Evolutionary conservation across 805 yeast species (phyloP).

Genomic region (Candida silvicultrix): DNA sequence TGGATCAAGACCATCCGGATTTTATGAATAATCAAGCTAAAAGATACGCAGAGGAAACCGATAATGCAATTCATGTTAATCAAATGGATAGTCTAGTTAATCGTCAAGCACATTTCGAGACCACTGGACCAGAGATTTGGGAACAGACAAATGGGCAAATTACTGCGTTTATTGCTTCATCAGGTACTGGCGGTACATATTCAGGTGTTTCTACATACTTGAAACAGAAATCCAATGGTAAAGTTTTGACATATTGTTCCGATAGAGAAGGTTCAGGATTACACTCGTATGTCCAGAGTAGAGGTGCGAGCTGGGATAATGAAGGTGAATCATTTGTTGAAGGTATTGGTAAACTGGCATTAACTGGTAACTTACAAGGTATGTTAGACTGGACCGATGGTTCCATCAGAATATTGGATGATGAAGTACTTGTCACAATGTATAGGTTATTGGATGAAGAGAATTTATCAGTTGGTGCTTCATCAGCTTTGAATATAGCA

Average conservation of each 20-base stretch:
- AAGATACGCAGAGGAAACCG: slow-evolving; percentile 27
- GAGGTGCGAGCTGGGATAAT: slow-evolving; percentile 15
- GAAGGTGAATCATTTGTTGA: slow-evolving; percentile 21
- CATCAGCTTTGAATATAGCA: slow-evolving; percentile 17
- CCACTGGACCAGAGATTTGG: slow-evolving; percentile 80
- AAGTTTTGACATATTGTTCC: slow-evolving; percentile 49
- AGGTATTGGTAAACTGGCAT: slow-evolving; percentile 19
- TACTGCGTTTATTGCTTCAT: slow-evolving; percentile 65
- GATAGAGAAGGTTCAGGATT: slow-evolving; percentile 84
- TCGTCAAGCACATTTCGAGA: slow-evolving; percentile 60
- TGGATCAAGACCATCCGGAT: slow-evolving; percentile 46
- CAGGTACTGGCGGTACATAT: slow-evolving; percentile 85
- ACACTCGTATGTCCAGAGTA: slow-evolving; percentile 12
- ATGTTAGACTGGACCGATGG: slow-evolving; percentile 12
- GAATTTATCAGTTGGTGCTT: slow-evolving; percentile 17
- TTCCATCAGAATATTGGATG: slow-evolving; percentile 12
- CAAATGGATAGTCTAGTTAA: slow-evolving; percentile 76
- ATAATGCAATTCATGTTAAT: slow-evolving; percentile 65
- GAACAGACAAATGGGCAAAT: slow-evolving; percentile 44
- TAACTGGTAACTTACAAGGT: slow-evolving; percentile 17
- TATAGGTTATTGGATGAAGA: slow-evolving; percentile 13
- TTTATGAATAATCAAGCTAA: slow-evolving; percentile 25
- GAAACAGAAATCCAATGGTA: slow-evolving; percentile 35
- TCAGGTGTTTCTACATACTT: slow-evolving; percentile 64
- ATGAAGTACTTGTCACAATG: slow-evolving; percentile 11